Conservation (phyloP, 2,329 filamentous ascomycete species). For the Ceratocystis huliohia region DNA sequence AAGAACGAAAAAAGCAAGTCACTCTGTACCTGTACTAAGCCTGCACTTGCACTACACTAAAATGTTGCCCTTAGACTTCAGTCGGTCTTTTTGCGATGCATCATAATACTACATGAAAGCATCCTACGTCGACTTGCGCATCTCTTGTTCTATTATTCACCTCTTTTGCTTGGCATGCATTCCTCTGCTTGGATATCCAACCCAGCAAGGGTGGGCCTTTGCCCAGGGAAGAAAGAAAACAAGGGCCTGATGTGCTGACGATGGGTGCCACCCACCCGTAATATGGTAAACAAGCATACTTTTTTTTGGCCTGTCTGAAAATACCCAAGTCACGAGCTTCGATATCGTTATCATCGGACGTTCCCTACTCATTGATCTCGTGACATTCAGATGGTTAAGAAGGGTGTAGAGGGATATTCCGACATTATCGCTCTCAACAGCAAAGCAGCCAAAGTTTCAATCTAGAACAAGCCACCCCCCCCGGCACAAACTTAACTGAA, state of each 20-base stretch:
- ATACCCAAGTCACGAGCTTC: background rate
- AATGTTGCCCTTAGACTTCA: slow-evolving; percentile 10
- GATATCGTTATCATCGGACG: background rate
- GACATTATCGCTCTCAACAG: background rate
- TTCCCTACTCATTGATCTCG: background rate
- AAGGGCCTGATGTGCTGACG: background rate
- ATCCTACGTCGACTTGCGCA: background rate
- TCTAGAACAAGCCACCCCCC: background rate
- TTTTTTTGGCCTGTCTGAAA: background rate
- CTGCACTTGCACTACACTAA: background rate
- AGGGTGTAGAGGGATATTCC: background rate
- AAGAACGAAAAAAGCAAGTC: background rate
- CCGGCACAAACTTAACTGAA: background rate
- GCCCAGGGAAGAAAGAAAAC: background rate
- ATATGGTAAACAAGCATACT: background rate
- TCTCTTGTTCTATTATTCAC: slow-evolving; percentile 6
- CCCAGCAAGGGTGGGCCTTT: background rate
- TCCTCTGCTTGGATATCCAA: background rate
- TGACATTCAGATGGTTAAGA: background rate
- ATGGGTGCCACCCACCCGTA: background rate
- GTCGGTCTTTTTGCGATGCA: slow-evolving; percentile 4
- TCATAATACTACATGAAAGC: background rate
- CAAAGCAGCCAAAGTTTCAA: background rate
- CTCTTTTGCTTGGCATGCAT: background rate
- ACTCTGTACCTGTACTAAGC: background rate